Evolutionary conservation across 1,284 basidiomycete species (phyloP).

Genomic region (Sparassis latifolia): DNA sequence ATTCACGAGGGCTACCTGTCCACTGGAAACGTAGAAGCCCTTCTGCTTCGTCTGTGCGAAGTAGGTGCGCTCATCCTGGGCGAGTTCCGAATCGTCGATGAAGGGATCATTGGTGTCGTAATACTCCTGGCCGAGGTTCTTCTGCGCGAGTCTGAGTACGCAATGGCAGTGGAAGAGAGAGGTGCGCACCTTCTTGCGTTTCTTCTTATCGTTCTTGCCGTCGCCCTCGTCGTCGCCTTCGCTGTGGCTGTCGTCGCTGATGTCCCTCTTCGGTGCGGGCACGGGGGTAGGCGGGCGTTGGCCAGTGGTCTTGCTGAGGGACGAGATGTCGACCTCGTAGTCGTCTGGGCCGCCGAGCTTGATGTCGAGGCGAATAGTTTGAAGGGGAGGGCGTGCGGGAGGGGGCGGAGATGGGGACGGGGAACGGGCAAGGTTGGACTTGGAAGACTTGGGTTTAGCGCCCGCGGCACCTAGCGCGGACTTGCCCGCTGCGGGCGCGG

Average conservation of each 20-base stretch:
- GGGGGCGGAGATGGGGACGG: constrained; percentile 56
- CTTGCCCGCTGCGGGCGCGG: constrained; percentile 16
- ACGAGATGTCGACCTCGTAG: constrained; percentile 63
- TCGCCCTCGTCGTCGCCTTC: constrained; percentile 45
- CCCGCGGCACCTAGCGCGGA: constrained; percentile 17
- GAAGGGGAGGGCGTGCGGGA: constrained; percentile 44
- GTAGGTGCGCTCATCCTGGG: constrained; percentile 84
- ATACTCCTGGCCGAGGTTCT: constrained; percentile 57
- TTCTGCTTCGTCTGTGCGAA: constrained; percentile 92
- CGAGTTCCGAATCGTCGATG: constrained; percentile 95
- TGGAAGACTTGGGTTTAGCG: constrained; percentile 38
- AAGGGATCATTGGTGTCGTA: constrained; percentile 93
- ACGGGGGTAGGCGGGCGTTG: constrained; percentile 55
- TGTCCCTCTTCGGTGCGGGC: constrained; percentile 34
- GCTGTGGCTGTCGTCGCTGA: constrained; percentile 40
- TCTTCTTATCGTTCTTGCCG: constrained; percentile 27
- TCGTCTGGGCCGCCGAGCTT: constrained; percentile 62
- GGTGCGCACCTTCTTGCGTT: constrained; percentile 36
- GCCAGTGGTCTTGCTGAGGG: constrained; percentile 55
- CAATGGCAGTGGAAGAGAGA: not conserved
- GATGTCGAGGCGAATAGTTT: constrained; percentile 66
- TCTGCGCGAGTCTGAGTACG: constrained; percentile 32
- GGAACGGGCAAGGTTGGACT: constrained; percentile 40
- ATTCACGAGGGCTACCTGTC: constrained; percentile 80
- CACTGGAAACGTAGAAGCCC: constrained; percentile 89